Evolutionary conservation across 2,329 filamentous ascomycete genomes (phyloP).

Genomic region (Ceratocystis diversiconidia): DNA sequence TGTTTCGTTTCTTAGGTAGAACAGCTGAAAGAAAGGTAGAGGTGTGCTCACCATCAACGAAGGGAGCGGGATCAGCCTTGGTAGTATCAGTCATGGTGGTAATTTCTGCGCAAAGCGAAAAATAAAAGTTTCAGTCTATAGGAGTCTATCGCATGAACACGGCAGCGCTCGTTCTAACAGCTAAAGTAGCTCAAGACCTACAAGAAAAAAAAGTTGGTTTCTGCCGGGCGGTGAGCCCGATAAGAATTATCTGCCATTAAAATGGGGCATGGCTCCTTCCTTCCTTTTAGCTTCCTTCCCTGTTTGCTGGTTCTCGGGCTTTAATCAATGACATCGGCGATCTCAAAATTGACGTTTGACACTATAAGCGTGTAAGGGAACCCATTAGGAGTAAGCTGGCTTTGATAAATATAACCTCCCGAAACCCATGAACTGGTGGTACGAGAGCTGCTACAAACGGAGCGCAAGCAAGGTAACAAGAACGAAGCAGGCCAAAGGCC

Average conservation of each 20-base stretch:
- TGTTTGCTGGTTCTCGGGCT: not conserved
- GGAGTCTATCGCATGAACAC: too few species aligned
- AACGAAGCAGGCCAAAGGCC: not conserved
- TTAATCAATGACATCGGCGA: not conserved
- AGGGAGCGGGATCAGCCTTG: constrained; percentile 7
- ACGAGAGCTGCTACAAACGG: not conserved
- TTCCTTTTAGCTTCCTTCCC: not conserved
- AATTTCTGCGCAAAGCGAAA: not conserved
- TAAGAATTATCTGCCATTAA: constrained; percentile 7
- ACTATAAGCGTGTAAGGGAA: not conserved
- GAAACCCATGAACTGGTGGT: not conserved
- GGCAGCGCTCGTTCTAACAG: too few species aligned
- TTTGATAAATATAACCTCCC: too few species aligned
- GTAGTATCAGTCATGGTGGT: constrained; percentile 4
- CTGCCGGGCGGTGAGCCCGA: constrained; percentile 16
- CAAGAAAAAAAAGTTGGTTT: constrained; percentile 18
- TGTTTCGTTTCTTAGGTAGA: not conserved
- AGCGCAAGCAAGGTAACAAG: not conserved
- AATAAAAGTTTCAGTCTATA: not conserved
- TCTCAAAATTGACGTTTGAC: not conserved
- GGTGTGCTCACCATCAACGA: constrained; percentile 15
- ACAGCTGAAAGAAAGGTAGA: not conserved
- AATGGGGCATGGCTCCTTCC: not conserved
- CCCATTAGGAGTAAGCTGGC: not conserved
- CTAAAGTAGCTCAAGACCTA: too few species aligned